These are phyloP conservation scores for Calonectria pseudoreteaudii DNA, from an alignment of 2,329 filamentous ascomycete genomes.

Conservation along the genomic window DNA sequence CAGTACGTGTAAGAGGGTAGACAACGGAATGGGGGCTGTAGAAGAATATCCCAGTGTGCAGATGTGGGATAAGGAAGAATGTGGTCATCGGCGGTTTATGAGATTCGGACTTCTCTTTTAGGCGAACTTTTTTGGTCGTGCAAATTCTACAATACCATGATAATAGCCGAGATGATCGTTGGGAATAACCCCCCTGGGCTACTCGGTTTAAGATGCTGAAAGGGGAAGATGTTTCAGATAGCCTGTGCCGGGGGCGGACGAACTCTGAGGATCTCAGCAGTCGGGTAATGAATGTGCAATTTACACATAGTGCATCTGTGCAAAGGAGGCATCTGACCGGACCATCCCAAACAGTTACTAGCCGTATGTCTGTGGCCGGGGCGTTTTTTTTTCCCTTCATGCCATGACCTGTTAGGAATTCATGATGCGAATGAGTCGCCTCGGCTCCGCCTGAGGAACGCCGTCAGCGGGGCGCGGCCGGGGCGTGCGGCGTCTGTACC, in stretches of 20 bases:
- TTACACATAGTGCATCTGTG: background rate
- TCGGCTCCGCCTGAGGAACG: conserved; percentile 23
- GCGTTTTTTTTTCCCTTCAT: background rate
- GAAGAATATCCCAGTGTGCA: conserved; percentile 39
- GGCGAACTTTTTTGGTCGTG: conserved; percentile 49
- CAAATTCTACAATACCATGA: conserved; percentile 45
- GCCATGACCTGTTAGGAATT: background rate
- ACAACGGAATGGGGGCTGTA: conserved; percentile 16
- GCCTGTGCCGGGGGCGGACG: background rate
- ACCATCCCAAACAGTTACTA: background rate
- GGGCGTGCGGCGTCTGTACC: conserved; percentile 15
- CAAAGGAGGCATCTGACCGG: background rate
- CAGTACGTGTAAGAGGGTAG: conserved; percentile 81
- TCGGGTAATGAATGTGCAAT: conserved; percentile 8
- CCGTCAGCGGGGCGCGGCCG: conserved; percentile 17
- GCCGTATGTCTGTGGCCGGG: background rate
- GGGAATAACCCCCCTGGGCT: conserved; percentile 8
- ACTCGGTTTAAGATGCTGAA: conserved; percentile 10
- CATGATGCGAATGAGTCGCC: background rate
- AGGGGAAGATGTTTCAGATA: conserved; percentile 10
- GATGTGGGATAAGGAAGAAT: conserved; percentile 24
- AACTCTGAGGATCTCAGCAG: conserved; percentile 13
- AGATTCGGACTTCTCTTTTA: conserved; percentile 50
- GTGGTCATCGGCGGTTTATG: conserved; percentile 44
- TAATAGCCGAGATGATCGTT: conserved; percentile 20